phyloP scores from a whole-genome alignment of 768 basidiomycete genomes.

The Boletus vermiculosoides region DNA sequence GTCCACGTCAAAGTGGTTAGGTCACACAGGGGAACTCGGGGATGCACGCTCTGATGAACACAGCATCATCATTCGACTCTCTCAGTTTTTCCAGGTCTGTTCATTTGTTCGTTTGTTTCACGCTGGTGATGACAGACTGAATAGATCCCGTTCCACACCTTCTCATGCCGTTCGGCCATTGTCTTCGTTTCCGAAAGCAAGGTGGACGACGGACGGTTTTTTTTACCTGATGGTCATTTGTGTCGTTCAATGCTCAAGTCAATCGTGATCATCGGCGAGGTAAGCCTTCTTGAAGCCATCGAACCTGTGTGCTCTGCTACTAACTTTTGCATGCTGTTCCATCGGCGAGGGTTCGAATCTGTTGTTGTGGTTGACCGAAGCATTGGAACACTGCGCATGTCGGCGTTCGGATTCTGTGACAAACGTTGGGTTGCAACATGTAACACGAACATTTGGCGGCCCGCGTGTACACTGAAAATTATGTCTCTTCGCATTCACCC shows the following conservation, averaged over 20 bases:
- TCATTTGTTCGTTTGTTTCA: too few relatives aligned
- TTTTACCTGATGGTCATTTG: not conserved
- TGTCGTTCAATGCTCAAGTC: not conserved
- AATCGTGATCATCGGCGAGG: not conserved
- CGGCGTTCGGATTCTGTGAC: too few relatives aligned
- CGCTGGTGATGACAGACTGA: not conserved
- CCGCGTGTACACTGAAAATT: too few relatives aligned
- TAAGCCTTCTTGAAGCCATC: not conserved
- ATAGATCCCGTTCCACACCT: not conserved
- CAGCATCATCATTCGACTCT: not conserved
- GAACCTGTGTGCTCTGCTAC: not conserved
- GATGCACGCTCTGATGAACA: not conserved
- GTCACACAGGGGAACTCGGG: not conserved
- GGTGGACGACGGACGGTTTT: not conserved
- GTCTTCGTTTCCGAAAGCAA: not conserved
- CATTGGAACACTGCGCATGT: too few relatives aligned
- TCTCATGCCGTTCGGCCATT: not conserved
- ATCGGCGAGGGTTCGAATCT: too few relatives aligned
- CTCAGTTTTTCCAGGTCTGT: too few relatives aligned
- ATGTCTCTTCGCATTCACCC: too few relatives aligned
- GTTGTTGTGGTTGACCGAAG: too few relatives aligned
- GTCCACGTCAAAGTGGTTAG: not conserved
- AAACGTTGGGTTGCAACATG: too few relatives aligned
- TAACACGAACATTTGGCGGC: too few relatives aligned
- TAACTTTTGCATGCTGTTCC: too few relatives aligned